Evolutionary conservation across 257 asterid genomes (phyloP).

Genomic region (Gynochthodes officinalis): DNA sequence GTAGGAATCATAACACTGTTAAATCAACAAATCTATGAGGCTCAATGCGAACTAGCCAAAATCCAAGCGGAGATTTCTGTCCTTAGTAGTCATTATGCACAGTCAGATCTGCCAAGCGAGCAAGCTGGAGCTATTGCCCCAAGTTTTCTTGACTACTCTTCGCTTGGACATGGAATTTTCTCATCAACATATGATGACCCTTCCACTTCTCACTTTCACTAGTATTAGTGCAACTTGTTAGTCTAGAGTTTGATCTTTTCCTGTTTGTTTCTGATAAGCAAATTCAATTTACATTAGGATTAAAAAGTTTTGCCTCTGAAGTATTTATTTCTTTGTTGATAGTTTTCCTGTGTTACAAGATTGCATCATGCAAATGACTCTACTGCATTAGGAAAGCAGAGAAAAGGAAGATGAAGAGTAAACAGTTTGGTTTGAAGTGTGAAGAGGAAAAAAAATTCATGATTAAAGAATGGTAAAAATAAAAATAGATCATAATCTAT

Average conservation of each 20-base stretch:
- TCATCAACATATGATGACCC: background rate
- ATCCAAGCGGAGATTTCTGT: conserved; percentile 42
- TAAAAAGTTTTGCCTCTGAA: no score
- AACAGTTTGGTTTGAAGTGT: no score
- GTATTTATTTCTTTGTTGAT: background rate
- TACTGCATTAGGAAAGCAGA: no score
- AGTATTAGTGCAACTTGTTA: background rate
- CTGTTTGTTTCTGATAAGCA: background rate
- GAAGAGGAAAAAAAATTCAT: no score
- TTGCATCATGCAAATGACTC: no score
- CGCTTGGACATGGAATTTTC: background rate
- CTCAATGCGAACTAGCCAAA: conserved; percentile 45
- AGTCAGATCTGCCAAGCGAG: background rate
- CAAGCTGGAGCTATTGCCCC: background rate
- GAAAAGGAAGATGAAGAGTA: no score
- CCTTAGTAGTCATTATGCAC: background rate
- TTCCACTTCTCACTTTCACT: conserved; percentile 10
- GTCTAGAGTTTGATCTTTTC: background rate
- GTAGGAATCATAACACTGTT: conserved; percentile 47
- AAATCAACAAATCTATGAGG: conserved; percentile 39
- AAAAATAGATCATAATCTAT: no score
- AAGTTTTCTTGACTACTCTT: background rate
- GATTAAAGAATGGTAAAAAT: no score
- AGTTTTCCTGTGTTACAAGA: background rate
- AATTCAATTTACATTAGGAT: background rate